Base-by-base conservation (phyloP, 345 rosid species). In the Hevea brasiliensis region DNA sequence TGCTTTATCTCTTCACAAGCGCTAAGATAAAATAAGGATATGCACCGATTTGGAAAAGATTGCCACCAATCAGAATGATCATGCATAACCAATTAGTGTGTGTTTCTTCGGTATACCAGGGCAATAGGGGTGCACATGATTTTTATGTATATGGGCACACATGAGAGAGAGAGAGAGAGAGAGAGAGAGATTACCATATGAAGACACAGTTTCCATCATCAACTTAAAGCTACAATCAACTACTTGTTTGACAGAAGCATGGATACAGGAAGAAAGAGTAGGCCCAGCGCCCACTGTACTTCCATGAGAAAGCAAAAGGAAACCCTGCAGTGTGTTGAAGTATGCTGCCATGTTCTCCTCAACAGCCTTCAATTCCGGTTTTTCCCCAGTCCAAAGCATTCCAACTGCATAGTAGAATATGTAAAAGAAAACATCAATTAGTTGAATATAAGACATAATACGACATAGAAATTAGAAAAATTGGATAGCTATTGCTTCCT, bases 221-320 rank as follows among this genome's bases (percentile, higher is more conserved):
- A 92, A 83, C 87, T 87, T 89, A 79, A 94, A 89, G 74, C 99
- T 90, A 83, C 81, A 85, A 79, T 90, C 93, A 63, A 92, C 97
- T 41, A 92, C 88, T 79, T 85, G 85, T 88, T 87, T 90, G 71
- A 87, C 84, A 7, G 89, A 84, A 14, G 77, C 81, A 18, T 85
- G 92, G 59, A 92, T 87, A 44, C 62, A 78, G 1, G 90, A 84
- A 45, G 89, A 85, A 66, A 94, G 96, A 23, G 99, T 92, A 29
- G 92, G 85, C 6, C 99, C 98, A 35, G 98, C 89, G 41, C 94
- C 92, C 74, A 90, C 87, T 21, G 76, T 85, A 76, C 90, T 94
- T 72, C 92, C 97, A 81, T 88, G 91, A 67, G 89, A 90, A 74
- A 86, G 81, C 80, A 94, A 81, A 70, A 92, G 82, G 74, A 94